Conservation (phyloP, 2,329 filamentous ascomycete species). For the Fusarium annulatum region DNA sequence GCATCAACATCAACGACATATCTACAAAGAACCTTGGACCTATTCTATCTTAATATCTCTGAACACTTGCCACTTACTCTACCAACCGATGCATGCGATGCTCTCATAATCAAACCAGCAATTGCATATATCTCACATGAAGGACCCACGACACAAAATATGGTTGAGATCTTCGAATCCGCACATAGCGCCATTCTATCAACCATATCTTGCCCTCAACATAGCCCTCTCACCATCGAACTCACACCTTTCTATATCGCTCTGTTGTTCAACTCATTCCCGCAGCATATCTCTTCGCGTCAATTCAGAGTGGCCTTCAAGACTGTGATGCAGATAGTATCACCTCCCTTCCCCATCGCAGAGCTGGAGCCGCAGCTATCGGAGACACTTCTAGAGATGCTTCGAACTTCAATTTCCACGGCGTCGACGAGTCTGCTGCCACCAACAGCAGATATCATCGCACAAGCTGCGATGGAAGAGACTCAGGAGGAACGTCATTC, state of each 20-base stretch:
- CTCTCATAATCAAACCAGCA: constrained; percentile 78
- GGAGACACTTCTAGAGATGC: constrained; percentile 82
- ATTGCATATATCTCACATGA: constrained; percentile 73
- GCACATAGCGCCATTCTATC: constrained; percentile 86
- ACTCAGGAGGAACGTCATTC: constrained; percentile 62
- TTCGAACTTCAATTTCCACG: constrained; percentile 68
- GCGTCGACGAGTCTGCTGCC: constrained; percentile 60
- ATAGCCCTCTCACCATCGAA: constrained; percentile 74
- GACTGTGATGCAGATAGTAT: constrained; percentile 83
- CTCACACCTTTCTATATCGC: constrained; percentile 87
- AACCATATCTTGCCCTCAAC: constrained; percentile 82
- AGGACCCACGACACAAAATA: constrained; percentile 57
- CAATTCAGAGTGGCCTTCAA: constrained; percentile 92
- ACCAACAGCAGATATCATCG: constrained; percentile 52
- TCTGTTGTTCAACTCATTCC: constrained; percentile 82
- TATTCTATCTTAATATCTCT: constrained; percentile 88
- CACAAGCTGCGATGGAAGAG: constrained; percentile 44
- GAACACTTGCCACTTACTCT: constrained; percentile 84
- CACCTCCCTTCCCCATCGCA: constrained; percentile 81
- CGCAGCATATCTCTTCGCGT: constrained; percentile 78
- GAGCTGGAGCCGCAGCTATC: constrained; percentile 80
- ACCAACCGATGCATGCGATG: constrained; percentile 73
- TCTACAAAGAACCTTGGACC: constrained; percentile 78
- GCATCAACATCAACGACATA: constrained; percentile 40
- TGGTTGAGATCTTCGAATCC: constrained; percentile 80